These are phyloP conservation scores for Penicillium argentinense DNA, from an alignment of 495 filamentous ascomycete species.

Conservation along the genomic window DNA sequence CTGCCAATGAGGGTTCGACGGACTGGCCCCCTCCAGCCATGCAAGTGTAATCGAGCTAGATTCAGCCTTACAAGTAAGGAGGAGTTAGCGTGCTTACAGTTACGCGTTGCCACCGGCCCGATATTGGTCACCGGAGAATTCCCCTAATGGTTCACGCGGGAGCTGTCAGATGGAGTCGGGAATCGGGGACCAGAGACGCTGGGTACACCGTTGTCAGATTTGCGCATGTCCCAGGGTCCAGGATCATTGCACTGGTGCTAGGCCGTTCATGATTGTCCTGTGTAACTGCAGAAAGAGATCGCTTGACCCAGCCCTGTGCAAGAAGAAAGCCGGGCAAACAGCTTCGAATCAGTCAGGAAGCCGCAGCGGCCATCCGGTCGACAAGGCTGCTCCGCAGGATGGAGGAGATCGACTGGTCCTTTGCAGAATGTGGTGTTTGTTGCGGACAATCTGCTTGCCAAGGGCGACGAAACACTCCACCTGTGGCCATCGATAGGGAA, in stretches of 20 bases:
- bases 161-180: too few species aligned
- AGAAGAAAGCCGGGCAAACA: background rate
- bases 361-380: background rate
- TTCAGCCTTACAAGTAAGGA: constrained; percentile 24
- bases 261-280: too few species aligned
- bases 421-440: constrained; percentile 9
- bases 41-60: constrained; percentile 15
- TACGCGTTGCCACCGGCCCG: background rate
- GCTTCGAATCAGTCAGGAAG: background rate
- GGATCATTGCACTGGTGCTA: too few species aligned
- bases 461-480: constrained; percentile 18
- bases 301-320: background rate
- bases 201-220: too few species aligned
- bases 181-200: too few species aligned
- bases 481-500: constrained; percentile 14
- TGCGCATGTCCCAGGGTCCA: too few species aligned
- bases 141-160: too few species aligned
- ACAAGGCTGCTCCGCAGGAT: background rate
- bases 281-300: background rate
- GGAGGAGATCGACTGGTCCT: constrained; percentile 1
- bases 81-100: constrained; percentile 13
- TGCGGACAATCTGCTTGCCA: constrained; percentile 8
- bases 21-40: background rate
- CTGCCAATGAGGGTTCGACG: background rate
- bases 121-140: too few species aligned